Percentiles rank a stretch among this genome's conserved stretches.
phyloP scores from a whole-genome alignment of 371 early-diverging fungal genomes.

The Mortierella sp. region DNA sequence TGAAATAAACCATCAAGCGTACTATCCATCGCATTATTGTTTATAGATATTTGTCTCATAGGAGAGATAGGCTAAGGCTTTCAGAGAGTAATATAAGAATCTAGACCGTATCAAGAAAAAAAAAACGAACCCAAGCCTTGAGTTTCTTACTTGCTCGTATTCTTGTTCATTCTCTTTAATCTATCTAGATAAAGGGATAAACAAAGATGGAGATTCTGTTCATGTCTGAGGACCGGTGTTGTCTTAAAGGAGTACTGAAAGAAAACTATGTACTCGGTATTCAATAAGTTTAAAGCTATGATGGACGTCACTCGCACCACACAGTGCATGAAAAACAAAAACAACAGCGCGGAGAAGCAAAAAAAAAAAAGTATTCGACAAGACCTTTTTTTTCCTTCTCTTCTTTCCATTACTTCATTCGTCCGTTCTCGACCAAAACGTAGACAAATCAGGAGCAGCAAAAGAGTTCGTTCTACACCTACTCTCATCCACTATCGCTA shows the following conservation, averaged over 20 bases:
- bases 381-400: background rate
- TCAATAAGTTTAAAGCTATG: no score
- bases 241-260: no score
- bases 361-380: constrained; percentile 5
- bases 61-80: background rate
- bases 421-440: background rate
- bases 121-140: no score
- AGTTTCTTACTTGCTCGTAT: no score
- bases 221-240: no score
- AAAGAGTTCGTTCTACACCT: background rate
- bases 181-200: no score
- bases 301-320: background rate
- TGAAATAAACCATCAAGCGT: background rate
- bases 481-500: background rate
- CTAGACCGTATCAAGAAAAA: no score
- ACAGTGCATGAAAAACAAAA: background rate
- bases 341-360: constrained; percentile 7
- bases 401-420: background rate
- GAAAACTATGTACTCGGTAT: no score
- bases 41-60: background rate
- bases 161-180: no score
- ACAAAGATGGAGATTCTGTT: no score
- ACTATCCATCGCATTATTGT: no score
- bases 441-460: constrained; percentile 7
- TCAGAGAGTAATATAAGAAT: no score